Conservation (phyloP, 768 basidiomycete species). For the Tricholoma flavovirens region DNA sequence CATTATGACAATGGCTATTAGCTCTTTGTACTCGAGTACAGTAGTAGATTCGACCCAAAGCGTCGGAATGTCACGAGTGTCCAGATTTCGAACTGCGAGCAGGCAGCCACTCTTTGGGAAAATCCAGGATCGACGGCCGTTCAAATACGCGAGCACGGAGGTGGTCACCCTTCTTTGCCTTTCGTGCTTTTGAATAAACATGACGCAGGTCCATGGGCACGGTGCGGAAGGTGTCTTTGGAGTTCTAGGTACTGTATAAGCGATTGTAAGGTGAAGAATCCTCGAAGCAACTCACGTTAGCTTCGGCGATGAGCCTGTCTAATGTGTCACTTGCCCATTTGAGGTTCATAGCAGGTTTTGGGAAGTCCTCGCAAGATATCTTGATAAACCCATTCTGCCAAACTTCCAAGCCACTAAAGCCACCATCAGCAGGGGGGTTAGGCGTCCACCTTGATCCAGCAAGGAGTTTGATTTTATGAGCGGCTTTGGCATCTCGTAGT, state of each 20-base stretch:
- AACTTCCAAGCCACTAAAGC: slow-evolving; percentile 41
- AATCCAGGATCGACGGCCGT: slow-evolving; percentile 69
- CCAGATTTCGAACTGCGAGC: slow-evolving; percentile 3
- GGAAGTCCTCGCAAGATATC: slow-evolving; percentile 87
- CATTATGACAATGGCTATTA: neutral
- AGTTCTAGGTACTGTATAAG: slow-evolving; percentile 27
- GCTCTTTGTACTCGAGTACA: neutral
- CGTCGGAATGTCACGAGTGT: slow-evolving; percentile 3
- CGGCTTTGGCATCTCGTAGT: slow-evolving; percentile 52
- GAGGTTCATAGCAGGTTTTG: slow-evolving; percentile 77
- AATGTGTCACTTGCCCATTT: slow-evolving; percentile 91
- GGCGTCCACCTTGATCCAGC: slow-evolving; percentile 87
- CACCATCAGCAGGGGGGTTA: slow-evolving; percentile 64
- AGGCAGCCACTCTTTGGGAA: slow-evolving; percentile 83
- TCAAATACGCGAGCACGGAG: slow-evolving; percentile 44
- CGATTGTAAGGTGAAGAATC: slow-evolving; percentile 3
- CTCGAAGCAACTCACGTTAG: slow-evolving; percentile 61
- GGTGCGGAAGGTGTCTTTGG: slow-evolving; percentile 44
- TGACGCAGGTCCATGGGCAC: slow-evolving; percentile 83
- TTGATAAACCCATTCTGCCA: slow-evolving; percentile 80
- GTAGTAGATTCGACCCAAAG: neutral
- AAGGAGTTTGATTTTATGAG: slow-evolving; percentile 83
- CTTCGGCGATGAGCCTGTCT: slow-evolving; percentile 70
- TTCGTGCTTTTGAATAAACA: slow-evolving; percentile 62
- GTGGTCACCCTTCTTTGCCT: slow-evolving; percentile 71